These are phyloP conservation scores for Diaporthe citrichinensis DNA, from an alignment of 2,329 filamentous ascomycete genomes.

Conservation along the genomic window DNA sequence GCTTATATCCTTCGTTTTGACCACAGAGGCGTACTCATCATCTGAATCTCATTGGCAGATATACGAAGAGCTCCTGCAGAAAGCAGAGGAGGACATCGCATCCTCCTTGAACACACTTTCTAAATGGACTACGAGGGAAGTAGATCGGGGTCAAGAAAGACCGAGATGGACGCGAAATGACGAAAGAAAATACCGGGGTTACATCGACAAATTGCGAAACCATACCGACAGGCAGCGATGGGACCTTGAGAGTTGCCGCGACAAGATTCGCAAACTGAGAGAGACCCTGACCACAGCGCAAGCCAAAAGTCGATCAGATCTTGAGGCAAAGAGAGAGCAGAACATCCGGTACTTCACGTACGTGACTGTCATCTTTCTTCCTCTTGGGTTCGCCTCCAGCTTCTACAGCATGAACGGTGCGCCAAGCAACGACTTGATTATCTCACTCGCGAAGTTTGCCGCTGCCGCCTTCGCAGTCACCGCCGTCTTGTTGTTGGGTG, in stretches of 20 bases:
- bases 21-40: neutral
- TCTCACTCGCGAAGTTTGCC: conserved; percentile 41
- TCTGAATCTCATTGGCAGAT: conserved; percentile 19
- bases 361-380: conserved; percentile 53
- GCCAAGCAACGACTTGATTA: conserved; percentile 42
- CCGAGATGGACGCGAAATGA: conserved; percentile 52
- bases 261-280: conserved; percentile 19
- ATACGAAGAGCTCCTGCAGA: conserved; percentile 21
- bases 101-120: neutral
- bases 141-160: conserved; percentile 45
- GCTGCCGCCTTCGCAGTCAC: conserved; percentile 28
- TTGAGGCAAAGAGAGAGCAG: conserved; percentile 43
- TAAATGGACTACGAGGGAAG: conserved; percentile 48
- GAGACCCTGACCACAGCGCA: neutral
- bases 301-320: conserved; percentile 40
- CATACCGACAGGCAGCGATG: conserved; percentile 1
- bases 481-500: conserved; percentile 1
- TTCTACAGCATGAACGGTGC: conserved; percentile 51
- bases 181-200: conserved; percentile 49
- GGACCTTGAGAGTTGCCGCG: conserved; percentile 12
- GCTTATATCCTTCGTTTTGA: neutral
- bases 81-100: conserved; percentile 22
- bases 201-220: conserved; percentile 36
- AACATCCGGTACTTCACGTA: conserved; percentile 53
- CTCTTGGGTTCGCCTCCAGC: conserved; percentile 49